Conservation (phyloP, 352 stramenopile genomes). For the Lagenidium sp. region DNA sequence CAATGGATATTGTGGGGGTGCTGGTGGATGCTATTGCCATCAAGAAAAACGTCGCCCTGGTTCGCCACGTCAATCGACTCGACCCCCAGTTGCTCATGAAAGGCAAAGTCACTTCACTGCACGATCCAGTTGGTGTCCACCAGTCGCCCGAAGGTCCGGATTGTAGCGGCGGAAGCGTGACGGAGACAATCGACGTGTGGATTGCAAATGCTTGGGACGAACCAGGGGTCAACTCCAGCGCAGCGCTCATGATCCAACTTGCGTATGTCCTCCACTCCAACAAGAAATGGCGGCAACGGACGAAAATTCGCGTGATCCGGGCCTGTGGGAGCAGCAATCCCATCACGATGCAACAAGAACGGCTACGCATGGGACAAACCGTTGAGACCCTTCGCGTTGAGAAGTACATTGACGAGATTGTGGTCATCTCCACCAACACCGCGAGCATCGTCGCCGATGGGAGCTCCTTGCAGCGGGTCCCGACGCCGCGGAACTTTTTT, state of each 20-base stretch:
- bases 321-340: constrained; percentile 11
- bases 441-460: constrained; percentile 23
- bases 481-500: constrained; percentile 9
- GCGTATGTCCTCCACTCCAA: constrained; percentile 24
- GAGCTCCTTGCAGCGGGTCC: constrained; percentile 2
- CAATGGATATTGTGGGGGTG: constrained; percentile 31
- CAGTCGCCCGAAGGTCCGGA: too few species aligned
- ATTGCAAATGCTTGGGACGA: constrained; percentile 24
- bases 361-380: constrained; percentile 14
- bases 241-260: constrained; percentile 33
- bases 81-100: constrained; percentile 31
- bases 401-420: constrained; percentile 27
- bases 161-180: too few species aligned
- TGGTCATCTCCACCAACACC: constrained; percentile 30
- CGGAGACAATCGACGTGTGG: constrained; percentile 53
- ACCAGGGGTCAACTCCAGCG: constrained; percentile 17
- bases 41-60: constrained; percentile 48
- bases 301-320: constrained; percentile 20
- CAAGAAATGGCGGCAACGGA: constrained; percentile 13
- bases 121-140: too few species aligned
- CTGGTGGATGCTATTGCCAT: constrained; percentile 40
- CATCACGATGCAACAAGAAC: constrained; percentile 18
- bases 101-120: too few species aligned
- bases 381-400: constrained; percentile 21
- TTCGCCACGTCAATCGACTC: constrained; percentile 32